These are phyloP conservation scores for Chondrus crispus DNA, from an alignment of 23 red algal species.

Conservation along the genomic window DNA sequence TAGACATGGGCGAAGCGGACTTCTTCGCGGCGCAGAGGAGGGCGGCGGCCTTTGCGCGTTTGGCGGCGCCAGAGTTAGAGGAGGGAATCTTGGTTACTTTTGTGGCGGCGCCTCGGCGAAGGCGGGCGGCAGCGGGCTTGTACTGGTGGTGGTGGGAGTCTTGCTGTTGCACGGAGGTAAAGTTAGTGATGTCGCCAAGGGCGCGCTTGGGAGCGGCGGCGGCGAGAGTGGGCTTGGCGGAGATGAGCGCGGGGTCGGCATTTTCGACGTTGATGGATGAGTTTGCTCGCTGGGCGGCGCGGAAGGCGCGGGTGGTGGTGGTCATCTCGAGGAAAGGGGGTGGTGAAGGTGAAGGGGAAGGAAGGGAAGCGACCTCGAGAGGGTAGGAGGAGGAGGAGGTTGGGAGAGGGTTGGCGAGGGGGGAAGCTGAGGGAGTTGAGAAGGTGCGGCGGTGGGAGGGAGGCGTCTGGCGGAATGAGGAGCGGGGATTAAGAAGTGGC, in stretches of 20 bases:
- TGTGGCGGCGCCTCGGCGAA: conserved; percentile 4
- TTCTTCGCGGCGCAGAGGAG: background rate
- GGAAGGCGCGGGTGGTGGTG: background rate
- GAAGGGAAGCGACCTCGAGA: background rate
- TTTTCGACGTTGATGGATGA: background rate
- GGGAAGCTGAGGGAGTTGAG: background rate
- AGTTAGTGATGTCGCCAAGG: conserved; percentile 89
- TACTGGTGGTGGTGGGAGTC: conserved; percentile 17
- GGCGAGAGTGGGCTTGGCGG: background rate
- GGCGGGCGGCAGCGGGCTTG: background rate
- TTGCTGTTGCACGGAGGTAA: background rate
- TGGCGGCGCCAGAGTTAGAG: conserved; percentile 13
- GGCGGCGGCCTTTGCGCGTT: conserved; percentile 40
- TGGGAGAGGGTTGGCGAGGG: background rate
- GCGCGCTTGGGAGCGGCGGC: conserved; percentile 58
- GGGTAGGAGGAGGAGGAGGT: background rate
- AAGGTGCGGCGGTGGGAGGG: background rate
- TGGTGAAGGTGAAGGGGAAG: background rate
- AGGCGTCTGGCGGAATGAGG: too few species aligned
- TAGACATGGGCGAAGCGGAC: conserved; percentile 24
- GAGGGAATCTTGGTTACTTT: background rate
- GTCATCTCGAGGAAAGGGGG: background rate
- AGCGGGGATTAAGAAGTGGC: too few species aligned
- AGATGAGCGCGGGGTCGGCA: background rate
- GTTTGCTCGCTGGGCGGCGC: background rate